phyloP scores from a whole-genome alignment of 1,139 yeast species.

The Geotrichum fermentans region DNA sequence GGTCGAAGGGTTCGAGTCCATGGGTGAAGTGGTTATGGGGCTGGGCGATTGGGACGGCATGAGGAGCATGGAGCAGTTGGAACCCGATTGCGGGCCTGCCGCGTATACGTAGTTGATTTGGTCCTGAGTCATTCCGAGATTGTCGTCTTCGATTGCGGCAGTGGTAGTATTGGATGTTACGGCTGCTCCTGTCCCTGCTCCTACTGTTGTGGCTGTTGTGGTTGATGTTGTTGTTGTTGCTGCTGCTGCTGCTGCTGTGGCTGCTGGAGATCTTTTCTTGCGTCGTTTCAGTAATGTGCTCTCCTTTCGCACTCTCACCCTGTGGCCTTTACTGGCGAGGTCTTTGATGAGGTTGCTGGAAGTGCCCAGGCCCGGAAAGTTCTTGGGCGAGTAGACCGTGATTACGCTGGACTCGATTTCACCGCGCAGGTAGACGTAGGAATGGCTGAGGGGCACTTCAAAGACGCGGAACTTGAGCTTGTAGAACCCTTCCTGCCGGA shows the following conservation, averaged over 20 bases:
- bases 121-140: too few relatives aligned
- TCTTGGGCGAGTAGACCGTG: conserved; percentile 38
- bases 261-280: conserved; percentile 11
- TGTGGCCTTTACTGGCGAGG: conserved; percentile 37
- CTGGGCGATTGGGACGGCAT: not conserved
- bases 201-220: not conserved
- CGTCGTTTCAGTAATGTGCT: conserved; percentile 24
- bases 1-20: not conserved
- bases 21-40: not conserved
- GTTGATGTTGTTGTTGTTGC: not conserved
- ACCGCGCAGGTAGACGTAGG: conserved; percentile 28
- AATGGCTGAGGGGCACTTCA: conserved; percentile 29
- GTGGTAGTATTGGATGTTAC: not conserved
- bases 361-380: conserved; percentile 38
- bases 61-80: too few relatives aligned
- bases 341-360: conserved; percentile 36
- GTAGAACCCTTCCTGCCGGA: conserved; percentile 37
- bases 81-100: too few relatives aligned
- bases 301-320: conserved; percentile 37
- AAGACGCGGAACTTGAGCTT: conserved; percentile 33
- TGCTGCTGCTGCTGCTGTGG: not conserved
- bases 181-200: not conserved
- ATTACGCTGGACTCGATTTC: conserved; percentile 30
- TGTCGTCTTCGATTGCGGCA: not conserved
- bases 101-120: too few relatives aligned